Evolutionary conservation across 495 filamentous ascomycete species (phyloP).

Genomic region (Penicillium manginii): DNA sequence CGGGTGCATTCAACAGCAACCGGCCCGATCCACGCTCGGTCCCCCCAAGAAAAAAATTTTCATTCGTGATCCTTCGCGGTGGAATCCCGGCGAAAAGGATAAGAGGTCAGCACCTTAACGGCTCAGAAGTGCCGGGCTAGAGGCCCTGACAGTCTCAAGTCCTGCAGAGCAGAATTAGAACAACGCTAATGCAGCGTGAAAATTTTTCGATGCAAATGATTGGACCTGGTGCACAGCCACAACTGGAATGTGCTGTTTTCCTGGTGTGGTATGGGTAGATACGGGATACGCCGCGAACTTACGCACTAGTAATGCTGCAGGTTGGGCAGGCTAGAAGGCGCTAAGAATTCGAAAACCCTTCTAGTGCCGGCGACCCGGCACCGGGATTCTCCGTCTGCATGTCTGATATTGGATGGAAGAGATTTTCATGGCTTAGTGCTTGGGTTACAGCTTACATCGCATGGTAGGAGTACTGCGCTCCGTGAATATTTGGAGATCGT

Average conservation of each 20-base stretch:
- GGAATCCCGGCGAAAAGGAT: not conserved
- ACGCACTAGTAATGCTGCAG: constrained; percentile 15
- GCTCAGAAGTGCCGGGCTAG: not conserved
- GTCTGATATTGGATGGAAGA: not conserved
- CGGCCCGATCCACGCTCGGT: not conserved
- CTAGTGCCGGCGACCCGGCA: constrained; percentile 24
- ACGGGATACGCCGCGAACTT: constrained; percentile 18
- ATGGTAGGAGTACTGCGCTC: not conserved
- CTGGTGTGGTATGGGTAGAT: constrained; percentile 14
- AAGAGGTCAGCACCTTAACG: constrained; percentile 24
- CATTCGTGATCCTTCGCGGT: not conserved
- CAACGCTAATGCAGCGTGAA: constrained; percentile 23
- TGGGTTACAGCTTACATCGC: constrained; percentile 1
- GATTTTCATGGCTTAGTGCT: not conserved
- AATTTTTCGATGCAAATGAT: constrained; percentile 20
- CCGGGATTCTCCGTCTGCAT: constrained; percentile 20
- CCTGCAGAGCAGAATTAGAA: constrained; percentile 19
- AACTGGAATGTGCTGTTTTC: not conserved
- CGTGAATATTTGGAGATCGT: not conserved
- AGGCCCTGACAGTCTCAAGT: constrained; percentile 4
- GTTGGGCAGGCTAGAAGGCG: constrained; percentile 10
- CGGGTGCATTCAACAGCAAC: not conserved
- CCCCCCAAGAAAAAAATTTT: constrained; percentile 12
- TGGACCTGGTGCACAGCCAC: constrained; percentile 19
- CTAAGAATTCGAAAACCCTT: constrained; percentile 23